Evolutionary conservation across 2,329 filamentous ascomycete species (phyloP).

Genomic region (Colletotrichum navitas): DNA sequence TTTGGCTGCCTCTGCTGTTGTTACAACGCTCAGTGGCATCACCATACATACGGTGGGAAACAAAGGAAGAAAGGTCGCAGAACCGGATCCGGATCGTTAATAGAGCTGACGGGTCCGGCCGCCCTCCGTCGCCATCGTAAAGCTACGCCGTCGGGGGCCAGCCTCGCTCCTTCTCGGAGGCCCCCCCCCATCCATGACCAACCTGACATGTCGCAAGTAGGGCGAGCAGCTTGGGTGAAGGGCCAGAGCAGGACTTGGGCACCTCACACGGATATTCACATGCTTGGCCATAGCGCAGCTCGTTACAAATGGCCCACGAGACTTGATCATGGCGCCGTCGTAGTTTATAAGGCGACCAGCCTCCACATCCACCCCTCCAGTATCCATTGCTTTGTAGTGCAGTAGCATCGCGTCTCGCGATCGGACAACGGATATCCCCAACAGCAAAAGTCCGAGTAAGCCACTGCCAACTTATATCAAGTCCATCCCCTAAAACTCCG

Average conservation of each 20-base stretch:
- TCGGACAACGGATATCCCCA: constrained; percentile 52
- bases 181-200: constrained; percentile 2
- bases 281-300: constrained; percentile 38
- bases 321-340: constrained; percentile 32
- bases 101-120: constrained; percentile 10
- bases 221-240: constrained; percentile 1
- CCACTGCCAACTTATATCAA: constrained; percentile 39
- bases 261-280: constrained; percentile 25
- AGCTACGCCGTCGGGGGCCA: not conserved
- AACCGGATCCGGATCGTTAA: constrained; percentile 12
- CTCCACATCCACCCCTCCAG: constrained; percentile 10
- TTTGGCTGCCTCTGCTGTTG: not conserved
- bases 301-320: constrained; percentile 27
- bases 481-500: constrained; percentile 29
- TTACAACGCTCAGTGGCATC: not conserved
- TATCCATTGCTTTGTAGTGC: not conserved
- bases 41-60: not conserved
- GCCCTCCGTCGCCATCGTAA: constrained; percentile 17
- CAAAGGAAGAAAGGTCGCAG: not conserved
- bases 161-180: constrained; percentile 13
- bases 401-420: constrained; percentile 25
- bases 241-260: constrained; percentile 17
- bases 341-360: constrained; percentile 32
- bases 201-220: constrained; percentile 9
- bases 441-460: constrained; percentile 41